phyloP scores from a whole-genome alignment of 768 basidiomycete genomes.

The Lepiota brunneoincarnata region DNA sequence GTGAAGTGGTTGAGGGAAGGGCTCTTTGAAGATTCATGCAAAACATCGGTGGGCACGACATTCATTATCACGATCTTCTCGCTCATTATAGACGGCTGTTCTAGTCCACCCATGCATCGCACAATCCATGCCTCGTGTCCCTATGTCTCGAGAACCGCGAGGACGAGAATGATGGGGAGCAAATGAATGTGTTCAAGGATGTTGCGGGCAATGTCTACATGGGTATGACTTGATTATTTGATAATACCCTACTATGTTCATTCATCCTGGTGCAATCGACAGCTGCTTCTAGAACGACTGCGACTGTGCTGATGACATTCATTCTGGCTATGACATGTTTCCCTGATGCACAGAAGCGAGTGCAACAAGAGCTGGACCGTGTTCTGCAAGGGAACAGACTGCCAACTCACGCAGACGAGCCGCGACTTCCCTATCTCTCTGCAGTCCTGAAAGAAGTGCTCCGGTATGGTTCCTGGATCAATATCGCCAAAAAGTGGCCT shows the following conservation, averaged over 20 bases:
- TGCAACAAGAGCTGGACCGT: slow-evolving; percentile 28
- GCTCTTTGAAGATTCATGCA: slow-evolving; percentile 25
- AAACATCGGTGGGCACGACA: slow-evolving; percentile 15
- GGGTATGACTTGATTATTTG: slow-evolving; percentile 20
- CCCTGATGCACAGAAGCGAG: slow-evolving; percentile 23
- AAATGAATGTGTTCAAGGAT: slow-evolving; percentile 21
- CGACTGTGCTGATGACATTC: slow-evolving; percentile 13
- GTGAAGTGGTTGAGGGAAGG: slow-evolving; percentile 34
- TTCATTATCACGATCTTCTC: slow-evolving; percentile 13
- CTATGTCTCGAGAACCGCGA: slow-evolving; percentile 13
- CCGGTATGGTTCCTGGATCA: slow-evolving; percentile 15
- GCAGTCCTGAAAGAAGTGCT: slow-evolving; percentile 23
- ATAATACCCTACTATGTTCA: neutral
- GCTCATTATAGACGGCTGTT: neutral
- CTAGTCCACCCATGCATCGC: neutral
- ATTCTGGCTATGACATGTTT: slow-evolving; percentile 25
- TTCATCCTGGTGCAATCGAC: neutral
- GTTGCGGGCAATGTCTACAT: slow-evolving; percentile 39
- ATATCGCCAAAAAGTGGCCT: no score
- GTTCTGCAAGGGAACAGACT: slow-evolving; percentile 21
- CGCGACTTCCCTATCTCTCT: slow-evolving; percentile 21
- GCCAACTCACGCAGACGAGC: slow-evolving; percentile 21
- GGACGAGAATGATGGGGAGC: neutral
- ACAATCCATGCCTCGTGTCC: slow-evolving; percentile 16
- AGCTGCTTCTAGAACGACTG: slow-evolving; percentile 4